Conservation (phyloP, 2,329 filamentous ascomycete species). For the Helotiales sp. region DNA sequence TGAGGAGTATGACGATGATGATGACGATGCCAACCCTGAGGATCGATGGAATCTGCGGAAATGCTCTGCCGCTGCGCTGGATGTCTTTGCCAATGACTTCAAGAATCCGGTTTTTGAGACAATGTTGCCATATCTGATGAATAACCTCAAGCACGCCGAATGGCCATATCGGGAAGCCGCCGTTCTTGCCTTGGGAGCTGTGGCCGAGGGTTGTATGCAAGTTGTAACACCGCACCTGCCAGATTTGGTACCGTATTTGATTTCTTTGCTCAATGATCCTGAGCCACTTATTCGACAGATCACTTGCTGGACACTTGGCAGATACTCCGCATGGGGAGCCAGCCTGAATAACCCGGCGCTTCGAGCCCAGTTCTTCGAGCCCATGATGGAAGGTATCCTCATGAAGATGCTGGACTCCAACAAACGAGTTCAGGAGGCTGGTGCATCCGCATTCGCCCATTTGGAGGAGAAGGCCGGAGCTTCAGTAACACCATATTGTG, state of each 20-base stretch:
- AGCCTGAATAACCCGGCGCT: constrained; percentile 66
- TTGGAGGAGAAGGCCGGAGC: constrained; percentile 90
- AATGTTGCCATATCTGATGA: constrained; percentile 88
- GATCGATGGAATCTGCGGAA: constrained; percentile 95
- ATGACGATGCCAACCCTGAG: constrained; percentile 81
- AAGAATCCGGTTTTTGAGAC: constrained; percentile 84
- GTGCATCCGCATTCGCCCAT: constrained; percentile 92
- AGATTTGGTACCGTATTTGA: constrained; percentile 85
- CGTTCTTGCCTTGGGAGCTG: constrained; percentile 89
- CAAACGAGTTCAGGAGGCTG: constrained; percentile 97
- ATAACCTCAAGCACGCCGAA: constrained; percentile 82
- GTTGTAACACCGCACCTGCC: constrained; percentile 88
- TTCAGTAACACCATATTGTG: constrained; percentile 79
- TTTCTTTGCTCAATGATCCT: constrained; percentile 77
- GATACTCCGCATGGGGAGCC: constrained; percentile 92
- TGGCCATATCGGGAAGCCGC: constrained; percentile 94
- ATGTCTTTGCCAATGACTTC: constrained; percentile 92
- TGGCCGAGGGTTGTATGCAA: constrained; percentile 91
- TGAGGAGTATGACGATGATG: constrained; percentile 65
- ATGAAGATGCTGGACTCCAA: constrained; percentile 94
- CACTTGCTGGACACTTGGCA: constrained; percentile 94
- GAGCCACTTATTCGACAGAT: constrained; percentile 95
- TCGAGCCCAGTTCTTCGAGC: constrained; percentile 80
- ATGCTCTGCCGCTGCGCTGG: constrained; percentile 92
- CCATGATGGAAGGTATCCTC: constrained; percentile 95